phyloP scores from a whole-genome alignment of 768 basidiomycete species.

The Agrocybe chaxingu region DNA sequence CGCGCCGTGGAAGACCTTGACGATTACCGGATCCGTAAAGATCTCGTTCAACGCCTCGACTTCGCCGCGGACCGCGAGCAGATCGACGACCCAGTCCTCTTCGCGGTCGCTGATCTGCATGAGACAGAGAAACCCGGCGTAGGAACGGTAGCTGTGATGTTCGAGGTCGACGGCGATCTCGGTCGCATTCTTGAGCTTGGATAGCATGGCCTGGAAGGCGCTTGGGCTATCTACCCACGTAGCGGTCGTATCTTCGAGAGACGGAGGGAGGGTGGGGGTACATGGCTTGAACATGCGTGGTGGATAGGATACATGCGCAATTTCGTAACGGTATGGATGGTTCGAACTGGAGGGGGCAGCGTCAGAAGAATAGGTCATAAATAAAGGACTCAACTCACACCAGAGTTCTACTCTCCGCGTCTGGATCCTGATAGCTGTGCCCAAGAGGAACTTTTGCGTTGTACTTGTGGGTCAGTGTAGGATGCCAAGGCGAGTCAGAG shows the following conservation, averaged over 20 bases:
- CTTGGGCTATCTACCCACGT: slow-evolving; percentile 64
- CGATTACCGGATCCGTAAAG: slow-evolving; percentile 77
- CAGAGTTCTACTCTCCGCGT: slow-evolving; percentile 3
- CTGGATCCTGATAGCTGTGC: slow-evolving; percentile 31
- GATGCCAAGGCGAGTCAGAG: slow-evolving; percentile 60
- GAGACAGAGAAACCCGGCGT: slow-evolving; percentile 84
- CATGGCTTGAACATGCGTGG: slow-evolving; percentile 50
- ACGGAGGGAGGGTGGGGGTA: slow-evolving; percentile 47
- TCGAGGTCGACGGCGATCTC: slow-evolving; percentile 96
- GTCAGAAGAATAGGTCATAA: neutral
- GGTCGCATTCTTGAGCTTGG: slow-evolving; percentile 53
- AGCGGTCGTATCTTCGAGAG: slow-evolving; percentile 67
- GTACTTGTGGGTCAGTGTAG: slow-evolving; percentile 71
- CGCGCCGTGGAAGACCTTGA: slow-evolving; percentile 96
- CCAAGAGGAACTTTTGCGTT: slow-evolving; percentile 85
- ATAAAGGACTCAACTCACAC: slow-evolving; percentile 11
- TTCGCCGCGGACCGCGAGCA: slow-evolving; percentile 70
- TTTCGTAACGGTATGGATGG: slow-evolving; percentile 89
- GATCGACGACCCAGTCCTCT: slow-evolving; percentile 86
- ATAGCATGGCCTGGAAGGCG: slow-evolving; percentile 61
- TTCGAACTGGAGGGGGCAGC: slow-evolving; percentile 22
- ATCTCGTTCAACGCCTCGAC: slow-evolving; percentile 76
- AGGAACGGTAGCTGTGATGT: slow-evolving; percentile 87
- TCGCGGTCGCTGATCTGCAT: slow-evolving; percentile 89
- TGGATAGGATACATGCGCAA: slow-evolving; percentile 70